phyloP scores from a whole-genome alignment of 192 early-diverging fungal species.

The Umbelopsis ramanniana region DNA sequence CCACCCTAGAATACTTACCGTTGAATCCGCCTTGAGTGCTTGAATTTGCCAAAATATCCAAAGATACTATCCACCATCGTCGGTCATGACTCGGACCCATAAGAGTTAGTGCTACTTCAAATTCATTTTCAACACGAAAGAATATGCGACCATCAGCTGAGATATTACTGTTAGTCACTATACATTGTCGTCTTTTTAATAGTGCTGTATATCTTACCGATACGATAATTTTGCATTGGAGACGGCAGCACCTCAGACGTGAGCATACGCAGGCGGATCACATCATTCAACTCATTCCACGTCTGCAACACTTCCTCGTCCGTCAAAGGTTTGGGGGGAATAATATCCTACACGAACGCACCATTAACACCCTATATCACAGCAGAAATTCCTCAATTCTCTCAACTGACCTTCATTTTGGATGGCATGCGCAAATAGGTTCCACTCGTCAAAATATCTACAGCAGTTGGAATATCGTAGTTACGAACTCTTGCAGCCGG shows the following conservation, averaged over 20 bases:
- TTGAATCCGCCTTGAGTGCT: conserved; percentile 45
- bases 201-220: conserved; percentile 34
- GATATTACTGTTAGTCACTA: conserved; percentile 9
- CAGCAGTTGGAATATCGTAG: conserved; percentile 82
- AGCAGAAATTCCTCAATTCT: background rate
- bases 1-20: background rate
- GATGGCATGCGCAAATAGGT: conserved; percentile 79
- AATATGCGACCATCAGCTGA: conserved; percentile 70
- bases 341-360: conserved; percentile 36
- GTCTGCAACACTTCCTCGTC: conserved; percentile 64
- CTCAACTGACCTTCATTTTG: conserved; percentile 63
- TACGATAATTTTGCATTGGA: conserved; percentile 62
- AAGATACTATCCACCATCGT: conserved; percentile 74
- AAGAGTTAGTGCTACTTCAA: conserved; percentile 74
- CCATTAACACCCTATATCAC: background rate
- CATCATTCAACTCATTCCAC: conserved; percentile 65
- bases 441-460: conserved; percentile 86
- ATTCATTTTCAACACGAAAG: conserved; percentile 75
- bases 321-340: conserved; percentile 61
- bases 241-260: conserved; percentile 72
- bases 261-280: conserved; percentile 74
- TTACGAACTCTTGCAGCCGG: conserved; percentile 64
- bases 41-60: conserved; percentile 70
- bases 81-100: conserved; percentile 55
- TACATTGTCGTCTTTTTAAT: background rate